These are phyloP conservation scores for Beauveria bassiana DNA, from an alignment of 2,329 filamentous ascomycete species.

Conservation along the genomic window DNA sequence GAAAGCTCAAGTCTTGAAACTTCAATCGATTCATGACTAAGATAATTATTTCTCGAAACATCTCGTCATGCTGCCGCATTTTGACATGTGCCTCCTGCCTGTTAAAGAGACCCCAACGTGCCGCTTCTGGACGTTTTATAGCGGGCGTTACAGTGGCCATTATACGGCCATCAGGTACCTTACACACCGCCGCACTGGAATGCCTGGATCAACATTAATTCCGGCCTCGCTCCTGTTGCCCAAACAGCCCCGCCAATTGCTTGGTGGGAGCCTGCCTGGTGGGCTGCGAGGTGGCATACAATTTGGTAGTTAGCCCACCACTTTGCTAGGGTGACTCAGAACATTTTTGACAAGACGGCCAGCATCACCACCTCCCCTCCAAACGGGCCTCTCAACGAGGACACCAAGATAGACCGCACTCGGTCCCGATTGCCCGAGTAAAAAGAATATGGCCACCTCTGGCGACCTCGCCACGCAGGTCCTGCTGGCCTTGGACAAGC, in stretches of 20 bases:
- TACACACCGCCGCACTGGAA: neutral
- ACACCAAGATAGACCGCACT: neutral
- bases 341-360: constrained; percentile 5
- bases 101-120: neutral
- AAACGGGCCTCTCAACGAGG: neutral
- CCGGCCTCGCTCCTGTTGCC: neutral
- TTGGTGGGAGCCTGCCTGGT: neutral
- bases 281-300: constrained; percentile 4
- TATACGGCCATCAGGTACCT: too few species aligned
- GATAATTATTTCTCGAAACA: too few species aligned
- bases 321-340: constrained; percentile 10
- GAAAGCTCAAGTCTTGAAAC: too few species aligned
- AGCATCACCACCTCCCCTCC: neutral
- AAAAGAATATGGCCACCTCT: constrained; percentile 35
- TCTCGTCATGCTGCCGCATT: neutral
- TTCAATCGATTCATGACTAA: too few species aligned
- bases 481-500: constrained; percentile 55
- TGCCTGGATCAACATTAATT: constrained; percentile 13
- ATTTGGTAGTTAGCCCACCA: constrained; percentile 10
- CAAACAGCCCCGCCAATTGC: constrained; percentile 6
- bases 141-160: neutral
- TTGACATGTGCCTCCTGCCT: neutral
- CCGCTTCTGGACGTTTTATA: neutral
- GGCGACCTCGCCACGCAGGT: constrained; percentile 56
- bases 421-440: neutral